phyloP scores from a whole-genome alignment of 768 basidiomycete genomes.

The Amanita exitialis region DNA sequence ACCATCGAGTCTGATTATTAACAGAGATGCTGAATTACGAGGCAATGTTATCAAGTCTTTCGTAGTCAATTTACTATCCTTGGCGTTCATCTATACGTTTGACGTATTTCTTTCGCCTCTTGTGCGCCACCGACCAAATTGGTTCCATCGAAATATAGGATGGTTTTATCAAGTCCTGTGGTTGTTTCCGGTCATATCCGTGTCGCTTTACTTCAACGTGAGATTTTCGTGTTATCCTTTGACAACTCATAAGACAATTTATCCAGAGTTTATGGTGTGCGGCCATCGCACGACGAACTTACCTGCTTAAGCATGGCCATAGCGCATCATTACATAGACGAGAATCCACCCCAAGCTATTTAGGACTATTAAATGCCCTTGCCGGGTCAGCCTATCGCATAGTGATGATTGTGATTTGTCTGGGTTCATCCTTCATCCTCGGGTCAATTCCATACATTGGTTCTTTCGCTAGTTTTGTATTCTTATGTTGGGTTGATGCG shows the following conservation, averaged over 20 bases:
- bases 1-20: conserved; percentile 4
- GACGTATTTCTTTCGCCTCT: conserved; percentile 64
- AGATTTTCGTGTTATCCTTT: conserved; percentile 16
- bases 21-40: conserved; percentile 69
- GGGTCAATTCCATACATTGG: conserved; percentile 59
- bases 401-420: conserved; percentile 74
- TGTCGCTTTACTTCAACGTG: conserved; percentile 78
- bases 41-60: conserved; percentile 67
- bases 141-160: conserved; percentile 63
- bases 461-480: conserved; percentile 48
- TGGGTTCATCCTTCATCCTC: conserved; percentile 57
- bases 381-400: conserved; percentile 76
- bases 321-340: conserved; percentile 36
- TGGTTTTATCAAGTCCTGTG: conserved; percentile 73
- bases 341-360: conserved; percentile 41
- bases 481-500: conserved; percentile 83
- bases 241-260: not conserved
- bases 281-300: conserved; percentile 66
- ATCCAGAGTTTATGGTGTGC: conserved; percentile 68
- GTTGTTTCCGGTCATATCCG: conserved; percentile 68
- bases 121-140: conserved; percentile 48
- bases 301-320: conserved; percentile 58
- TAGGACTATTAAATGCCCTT: conserved; percentile 60
- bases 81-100: conserved; percentile 69
- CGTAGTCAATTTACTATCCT: conserved; percentile 59